Evolutionary conservation across 2,329 filamentous ascomycete species (phyloP), one percentile per base, ranked within the genome.

Genomic region (Trichophyton benhamiae): DNA sequence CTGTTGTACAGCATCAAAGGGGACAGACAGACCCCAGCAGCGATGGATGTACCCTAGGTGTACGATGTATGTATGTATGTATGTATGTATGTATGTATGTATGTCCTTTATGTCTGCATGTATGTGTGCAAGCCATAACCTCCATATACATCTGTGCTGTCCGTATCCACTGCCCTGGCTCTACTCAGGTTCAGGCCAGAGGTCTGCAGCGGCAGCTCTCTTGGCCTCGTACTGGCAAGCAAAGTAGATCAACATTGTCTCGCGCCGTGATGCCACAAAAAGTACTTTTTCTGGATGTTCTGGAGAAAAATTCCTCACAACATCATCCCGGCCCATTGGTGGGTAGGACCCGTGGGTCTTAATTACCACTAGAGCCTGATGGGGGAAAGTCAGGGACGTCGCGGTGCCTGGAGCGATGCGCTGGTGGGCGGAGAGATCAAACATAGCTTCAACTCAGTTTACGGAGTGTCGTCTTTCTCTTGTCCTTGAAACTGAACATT

Each of bases 361-460:
- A 57, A 57, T 57, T 57, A 57, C 53, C 36, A 22, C 53, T 57
- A 57, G 30, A 36, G 30, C 53, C 53, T 36, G 30, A 38, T 57
- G 11, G 20, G 53, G 53, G 30, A 57, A 57, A 57, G 53, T 36
- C 53, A 42, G 36, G 53, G 53, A 42, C 53, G 27, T 30, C 27
- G 27, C 25, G 53, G 9, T 8, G 27, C 27, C 53, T 36, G 27
- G 27, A 30, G 36, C 27, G 48, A 20, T 52, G 20, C 5, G 27
- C 27, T 30, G 27, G 27, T 27, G 20, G 15, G 48, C 9, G 48
- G 48, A 30, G 25, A 8, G 48, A 7, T 46, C 42, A 46, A 46
- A 30, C 20, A 25, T 30, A 30, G 20, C 48, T 52, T 27, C 48
- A 52, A 30, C 48, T 52, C 48, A 30, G 48, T 20, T n/a, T 52